phyloP scores from a whole-genome alignment of 2,329 filamentous ascomycete genomes.

The Sporothrix protearum region DNA sequence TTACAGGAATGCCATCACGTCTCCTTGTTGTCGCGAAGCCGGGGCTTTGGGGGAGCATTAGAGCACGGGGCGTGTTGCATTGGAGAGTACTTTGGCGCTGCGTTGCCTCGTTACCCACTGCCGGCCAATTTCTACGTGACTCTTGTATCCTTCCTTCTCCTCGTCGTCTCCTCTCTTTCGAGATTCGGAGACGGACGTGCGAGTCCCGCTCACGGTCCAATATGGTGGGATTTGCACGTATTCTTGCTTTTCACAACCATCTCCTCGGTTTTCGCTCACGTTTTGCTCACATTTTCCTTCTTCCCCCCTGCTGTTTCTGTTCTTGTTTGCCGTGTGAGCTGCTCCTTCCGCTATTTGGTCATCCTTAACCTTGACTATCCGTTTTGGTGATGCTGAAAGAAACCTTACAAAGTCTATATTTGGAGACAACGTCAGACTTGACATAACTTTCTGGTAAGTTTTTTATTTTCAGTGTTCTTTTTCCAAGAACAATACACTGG shows the following conservation, averaged over 20 bases:
- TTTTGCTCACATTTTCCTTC: too few species aligned
- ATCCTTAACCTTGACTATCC: not conserved
- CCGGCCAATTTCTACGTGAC: not conserved
- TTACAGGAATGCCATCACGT: slow-evolving; percentile 14
- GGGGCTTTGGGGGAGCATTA: not conserved
- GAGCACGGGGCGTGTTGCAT: slow-evolving; percentile 9
- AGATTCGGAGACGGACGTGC: not conserved
- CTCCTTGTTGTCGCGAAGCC: not conserved
- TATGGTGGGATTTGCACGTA: slow-evolving; percentile 1
- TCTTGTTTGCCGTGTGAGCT: not conserved
- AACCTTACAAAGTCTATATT: slow-evolving; percentile 20
- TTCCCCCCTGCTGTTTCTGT: not conserved
- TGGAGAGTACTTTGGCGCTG: not conserved
- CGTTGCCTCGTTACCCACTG: not conserved
- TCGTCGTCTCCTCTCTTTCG: not conserved
- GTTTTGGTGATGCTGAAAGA: slow-evolving; percentile 21
- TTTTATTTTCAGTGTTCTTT: not conserved
- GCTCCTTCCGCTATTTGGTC: not conserved
- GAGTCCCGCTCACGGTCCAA: not conserved
- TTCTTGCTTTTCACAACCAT: not conserved
- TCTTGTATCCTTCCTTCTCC: not conserved
- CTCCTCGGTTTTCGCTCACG: not conserved
- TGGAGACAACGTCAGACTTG: not conserved
- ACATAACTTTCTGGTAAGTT: not conserved
- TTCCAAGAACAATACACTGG: not conserved